These are phyloP conservation scores for Aureoboletus auriporus DNA, from an alignment of 768 basidiomycete genomes.

Conservation along the genomic window DNA sequence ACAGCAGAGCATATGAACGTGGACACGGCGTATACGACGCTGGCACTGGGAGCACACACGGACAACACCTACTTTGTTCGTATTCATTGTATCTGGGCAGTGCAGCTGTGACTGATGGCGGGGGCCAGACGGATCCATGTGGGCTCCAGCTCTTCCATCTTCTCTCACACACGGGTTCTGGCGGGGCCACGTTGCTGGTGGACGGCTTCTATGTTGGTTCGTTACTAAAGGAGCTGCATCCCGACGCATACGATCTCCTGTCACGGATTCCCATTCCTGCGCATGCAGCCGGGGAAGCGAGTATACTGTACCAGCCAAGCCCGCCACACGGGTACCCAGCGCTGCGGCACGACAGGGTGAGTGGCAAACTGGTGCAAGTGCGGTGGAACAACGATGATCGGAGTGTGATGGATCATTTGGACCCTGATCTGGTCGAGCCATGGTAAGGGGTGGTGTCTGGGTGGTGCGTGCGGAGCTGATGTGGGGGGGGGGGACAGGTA, in stretches of 20 bases:
- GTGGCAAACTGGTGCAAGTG: constrained; percentile 67
- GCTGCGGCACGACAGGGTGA: constrained; percentile 58
- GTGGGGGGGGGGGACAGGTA: constrained; percentile 46
- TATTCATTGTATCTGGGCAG: constrained; percentile 1
- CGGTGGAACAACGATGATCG: constrained; percentile 96
- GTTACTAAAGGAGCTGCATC: constrained; percentile 67
- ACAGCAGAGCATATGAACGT: constrained; percentile 87
- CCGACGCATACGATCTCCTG: constrained; percentile 65
- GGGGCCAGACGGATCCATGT: constrained; percentile 77
- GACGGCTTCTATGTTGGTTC: constrained; percentile 94
- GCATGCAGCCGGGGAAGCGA: constrained; percentile 83
- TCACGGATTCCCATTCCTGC: constrained; percentile 67
- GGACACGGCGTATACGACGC: constrained; percentile 90
- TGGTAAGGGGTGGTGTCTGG: constrained; percentile 45
- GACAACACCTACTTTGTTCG: constrained; percentile 56
- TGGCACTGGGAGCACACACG: constrained; percentile 84
- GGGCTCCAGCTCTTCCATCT: constrained; percentile 97
- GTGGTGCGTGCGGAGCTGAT: background rate
- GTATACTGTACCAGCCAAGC: constrained; percentile 50
- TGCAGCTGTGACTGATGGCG: constrained; percentile 12
- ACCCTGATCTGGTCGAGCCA: constrained; percentile 58
- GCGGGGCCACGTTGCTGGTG: constrained; percentile 88
- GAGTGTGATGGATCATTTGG: constrained; percentile 67
- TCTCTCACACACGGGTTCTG: constrained; percentile 77
- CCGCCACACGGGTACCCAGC: constrained; percentile 66